These are phyloP conservation scores for Helicocarpus griseus DNA, from an alignment of 2,329 filamentous ascomycete species.

Conservation along the genomic window DNA sequence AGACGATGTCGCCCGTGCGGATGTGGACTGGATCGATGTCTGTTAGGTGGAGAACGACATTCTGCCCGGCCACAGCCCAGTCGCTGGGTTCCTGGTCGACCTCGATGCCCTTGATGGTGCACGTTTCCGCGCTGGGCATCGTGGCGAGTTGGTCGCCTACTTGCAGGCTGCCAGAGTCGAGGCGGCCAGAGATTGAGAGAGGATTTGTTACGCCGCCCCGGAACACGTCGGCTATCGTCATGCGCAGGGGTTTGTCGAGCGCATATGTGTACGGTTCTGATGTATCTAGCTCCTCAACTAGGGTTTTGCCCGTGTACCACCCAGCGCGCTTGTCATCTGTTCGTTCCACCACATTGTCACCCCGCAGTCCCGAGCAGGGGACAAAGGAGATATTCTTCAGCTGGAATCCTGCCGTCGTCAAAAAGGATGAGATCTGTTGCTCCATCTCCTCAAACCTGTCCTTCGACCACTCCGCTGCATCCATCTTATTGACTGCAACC, in stretches of 20 bases:
- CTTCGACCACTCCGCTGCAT: constrained; percentile 73
- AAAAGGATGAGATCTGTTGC: constrained; percentile 72
- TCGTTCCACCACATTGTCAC: constrained; percentile 65
- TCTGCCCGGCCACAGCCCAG: constrained; percentile 90
- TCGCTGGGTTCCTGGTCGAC: constrained; percentile 63
- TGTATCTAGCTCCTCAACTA: constrained; percentile 77
- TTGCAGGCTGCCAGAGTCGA: constrained; percentile 77
- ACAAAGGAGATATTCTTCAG: constrained; percentile 74
- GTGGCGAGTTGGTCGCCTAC: constrained; percentile 69
- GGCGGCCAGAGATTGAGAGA: constrained; percentile 72
- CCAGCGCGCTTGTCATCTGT: constrained; percentile 41
- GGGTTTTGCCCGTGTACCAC: constrained; percentile 74
- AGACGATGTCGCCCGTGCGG: constrained; percentile 77
- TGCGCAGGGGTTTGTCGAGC: constrained; percentile 67
- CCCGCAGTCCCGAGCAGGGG: constrained; percentile 79
- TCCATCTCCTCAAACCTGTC: constrained; percentile 77
- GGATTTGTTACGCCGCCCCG: constrained; percentile 69
- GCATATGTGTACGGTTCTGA: constrained; percentile 63
- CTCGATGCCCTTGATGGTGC: constrained; percentile 71
- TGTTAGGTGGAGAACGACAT: constrained; percentile 69
- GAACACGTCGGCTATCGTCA: constrained; percentile 84
- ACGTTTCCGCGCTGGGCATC: constrained; percentile 72
- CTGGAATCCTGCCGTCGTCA: constrained; percentile 73
- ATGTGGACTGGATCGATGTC: constrained; percentile 81
- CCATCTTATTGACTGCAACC: constrained; percentile 91